Conservation (phyloP, 2,329 filamentous ascomycete species). For the Aspergillus unguis region DNA sequence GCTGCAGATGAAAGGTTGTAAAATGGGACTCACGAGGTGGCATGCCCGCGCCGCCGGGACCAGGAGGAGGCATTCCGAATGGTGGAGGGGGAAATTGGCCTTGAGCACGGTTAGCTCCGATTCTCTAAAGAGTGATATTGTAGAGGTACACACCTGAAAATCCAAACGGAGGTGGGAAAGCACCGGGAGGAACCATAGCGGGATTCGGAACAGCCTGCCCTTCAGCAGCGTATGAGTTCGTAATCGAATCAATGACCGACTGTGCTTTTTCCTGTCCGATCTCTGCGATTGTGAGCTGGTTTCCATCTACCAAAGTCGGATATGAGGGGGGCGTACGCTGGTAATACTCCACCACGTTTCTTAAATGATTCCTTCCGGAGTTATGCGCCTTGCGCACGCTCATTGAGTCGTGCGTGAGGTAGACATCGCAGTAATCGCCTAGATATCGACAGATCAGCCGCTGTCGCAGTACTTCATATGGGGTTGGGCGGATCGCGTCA, state of each 20-base stretch:
- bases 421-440: constrained; percentile 99
- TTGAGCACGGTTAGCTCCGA: constrained; percentile 21
- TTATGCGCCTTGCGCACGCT: constrained; percentile 99
- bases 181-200: constrained; percentile 64
- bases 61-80: constrained; percentile 52
- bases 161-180: constrained; percentile 55
- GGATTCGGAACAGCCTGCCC: constrained; percentile 84
- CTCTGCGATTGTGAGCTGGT: constrained; percentile 52
- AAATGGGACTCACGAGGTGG: constrained; percentile 52
- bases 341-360: constrained; percentile 98
- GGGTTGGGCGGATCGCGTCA: constrained; percentile 1
- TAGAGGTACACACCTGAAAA: constrained; percentile 55
- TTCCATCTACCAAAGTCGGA: neutral
- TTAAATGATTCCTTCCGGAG: constrained; percentile 89
- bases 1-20: neutral
- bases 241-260: constrained; percentile 97
- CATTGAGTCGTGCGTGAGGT: constrained; percentile 99
- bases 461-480: no score
- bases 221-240: constrained; percentile 89
- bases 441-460: neutral
- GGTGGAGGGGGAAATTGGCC: constrained; percentile 55
- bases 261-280: constrained; percentile 99
- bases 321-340: constrained; percentile 62
- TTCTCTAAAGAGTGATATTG: neutral
- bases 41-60: constrained; percentile 39